A percentile compares a stretch with the other conserved stretches of the same genome.
Conservation (phyloP, 345 rosid species). For the Eucalyptus coolabah region DNA sequence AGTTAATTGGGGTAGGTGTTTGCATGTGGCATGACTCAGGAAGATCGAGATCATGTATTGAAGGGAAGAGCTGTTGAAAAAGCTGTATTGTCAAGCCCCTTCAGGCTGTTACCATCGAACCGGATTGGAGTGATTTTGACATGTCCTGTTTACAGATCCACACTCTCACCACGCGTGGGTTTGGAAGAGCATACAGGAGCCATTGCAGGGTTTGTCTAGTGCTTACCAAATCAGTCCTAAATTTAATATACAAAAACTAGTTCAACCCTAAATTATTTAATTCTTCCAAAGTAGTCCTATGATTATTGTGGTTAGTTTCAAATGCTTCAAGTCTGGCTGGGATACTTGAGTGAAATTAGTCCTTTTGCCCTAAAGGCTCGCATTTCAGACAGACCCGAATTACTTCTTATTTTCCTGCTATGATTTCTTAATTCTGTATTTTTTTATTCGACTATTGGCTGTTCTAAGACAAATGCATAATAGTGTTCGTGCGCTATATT, state of each 20-base stretch:
- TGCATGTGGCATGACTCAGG: neutral
- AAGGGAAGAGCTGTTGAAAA: neutral
- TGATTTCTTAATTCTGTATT: neutral
- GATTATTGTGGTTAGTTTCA: neutral
- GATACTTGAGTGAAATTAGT: rapidly evolving
- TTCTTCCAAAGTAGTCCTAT: too few relatives aligned
- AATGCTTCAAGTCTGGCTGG: neutral
- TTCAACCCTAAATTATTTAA: too few relatives aligned
- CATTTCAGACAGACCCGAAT: neutral
- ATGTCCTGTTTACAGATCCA: neutral
- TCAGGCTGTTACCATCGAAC: neutral
- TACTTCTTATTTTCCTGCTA: neutral
- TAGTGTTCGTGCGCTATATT: rapidly evolving
- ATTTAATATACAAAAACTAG: too few relatives aligned
- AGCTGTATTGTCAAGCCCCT: neutral
- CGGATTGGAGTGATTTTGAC: neutral
- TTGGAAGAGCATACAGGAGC: neutral
- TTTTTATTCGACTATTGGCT: rapidly evolving
- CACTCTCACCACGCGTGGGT: neutral
- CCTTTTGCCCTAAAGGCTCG: rapidly evolving
- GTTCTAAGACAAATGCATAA: rapidly evolving
- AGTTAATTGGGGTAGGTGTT: too few relatives aligned
- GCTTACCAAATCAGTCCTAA: too few relatives aligned
- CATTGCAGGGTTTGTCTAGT: neutral
- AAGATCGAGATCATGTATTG: rapidly evolving